These are phyloP conservation scores for Floccularia luteovirens DNA, from an alignment of 768 basidiomycete genomes.

Conservation along the genomic window DNA sequence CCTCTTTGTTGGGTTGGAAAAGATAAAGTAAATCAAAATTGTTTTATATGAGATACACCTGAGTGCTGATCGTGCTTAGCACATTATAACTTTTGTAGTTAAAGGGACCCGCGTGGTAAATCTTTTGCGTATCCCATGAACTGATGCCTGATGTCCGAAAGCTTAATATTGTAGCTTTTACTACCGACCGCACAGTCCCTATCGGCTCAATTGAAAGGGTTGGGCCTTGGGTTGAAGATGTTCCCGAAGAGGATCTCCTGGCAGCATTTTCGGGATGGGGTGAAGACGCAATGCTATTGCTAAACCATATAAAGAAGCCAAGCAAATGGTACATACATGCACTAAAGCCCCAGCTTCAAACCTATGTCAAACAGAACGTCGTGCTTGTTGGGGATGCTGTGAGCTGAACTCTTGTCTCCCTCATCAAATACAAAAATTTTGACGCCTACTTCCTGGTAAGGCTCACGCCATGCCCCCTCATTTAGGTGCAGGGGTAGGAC, in stretches of 20 bases:
- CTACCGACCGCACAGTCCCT: constrained; percentile 20
- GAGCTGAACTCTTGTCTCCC: constrained; percentile 9
- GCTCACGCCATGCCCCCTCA: constrained; percentile 57
- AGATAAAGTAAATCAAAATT: constrained; percentile 27
- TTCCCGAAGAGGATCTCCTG: constrained; percentile 33
- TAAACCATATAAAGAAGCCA: constrained; percentile 33
- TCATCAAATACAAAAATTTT: neutral
- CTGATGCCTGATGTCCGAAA: constrained; percentile 5
- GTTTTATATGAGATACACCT: neutral
- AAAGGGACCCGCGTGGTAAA: constrained; percentile 29
- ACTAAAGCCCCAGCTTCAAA: constrained; percentile 34
- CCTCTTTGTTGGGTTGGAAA: constrained; percentile 36
- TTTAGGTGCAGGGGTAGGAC: constrained; percentile 50
- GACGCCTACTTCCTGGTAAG: constrained; percentile 13
- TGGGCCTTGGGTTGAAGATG: constrained; percentile 33
- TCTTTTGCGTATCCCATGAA: neutral
- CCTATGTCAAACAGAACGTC: constrained; percentile 34
- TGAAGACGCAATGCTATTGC: constrained; percentile 28
- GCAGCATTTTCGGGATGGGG: constrained; percentile 38
- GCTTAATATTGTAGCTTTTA: constrained; percentile 42
- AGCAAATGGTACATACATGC: constrained; percentile 49
- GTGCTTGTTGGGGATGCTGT: constrained; percentile 50
- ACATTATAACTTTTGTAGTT: constrained; percentile 46
- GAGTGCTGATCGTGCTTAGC: constrained; percentile 20
- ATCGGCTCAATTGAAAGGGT: constrained; percentile 18